Percentiles rank a stretch among this genome's conserved stretches.
Conservation (phyloP, 495 filamentous ascomycete species). For the Lindgomyces ingoldianus region DNA sequence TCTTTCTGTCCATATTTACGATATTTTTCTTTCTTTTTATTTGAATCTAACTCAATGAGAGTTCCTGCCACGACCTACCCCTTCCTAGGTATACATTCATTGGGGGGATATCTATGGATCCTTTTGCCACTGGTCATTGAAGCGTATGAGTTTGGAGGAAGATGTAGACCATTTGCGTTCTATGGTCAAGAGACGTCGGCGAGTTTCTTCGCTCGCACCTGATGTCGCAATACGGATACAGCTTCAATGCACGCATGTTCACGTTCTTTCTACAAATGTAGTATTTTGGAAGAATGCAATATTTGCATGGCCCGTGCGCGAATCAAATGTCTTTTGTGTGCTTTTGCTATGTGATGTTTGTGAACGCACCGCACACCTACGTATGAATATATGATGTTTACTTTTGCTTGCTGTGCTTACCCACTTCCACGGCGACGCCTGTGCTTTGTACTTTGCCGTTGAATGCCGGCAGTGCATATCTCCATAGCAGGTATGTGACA, state of each 20-base stretch:
- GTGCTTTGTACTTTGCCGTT: too few relatives aligned
- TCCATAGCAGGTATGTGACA: too few relatives aligned
- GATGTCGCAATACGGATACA: too few relatives aligned
- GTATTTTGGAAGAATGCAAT: slow-evolving; percentile 1
- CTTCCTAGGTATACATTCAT: not conserved
- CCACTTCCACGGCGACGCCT: too few relatives aligned
- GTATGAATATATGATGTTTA: not conserved
- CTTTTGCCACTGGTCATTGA: slow-evolving; percentile 14
- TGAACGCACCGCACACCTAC: not conserved
- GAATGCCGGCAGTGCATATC: too few relatives aligned
- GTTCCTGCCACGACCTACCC: not conserved
- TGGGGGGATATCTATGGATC: not conserved
- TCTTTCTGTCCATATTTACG: slow-evolving; percentile 29
- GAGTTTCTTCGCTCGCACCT: too few relatives aligned
- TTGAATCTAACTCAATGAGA: not conserved
- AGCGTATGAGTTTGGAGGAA: not conserved
- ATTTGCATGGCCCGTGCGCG: slow-evolving; percentile 26
- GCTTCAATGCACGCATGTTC: slow-evolving; percentile 19
- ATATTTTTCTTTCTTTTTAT: slow-evolving; percentile 12
- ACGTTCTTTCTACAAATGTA: not conserved
- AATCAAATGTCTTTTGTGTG: not conserved
- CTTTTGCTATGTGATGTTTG: not conserved
- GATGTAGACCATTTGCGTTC: not conserved
- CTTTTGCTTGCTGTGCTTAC: too few relatives aligned
- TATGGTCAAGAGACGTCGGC: not conserved